Evolutionary conservation across 192 early-diverging fungal species (phyloP).

Genomic region (Rhizophagus clarus): DNA sequence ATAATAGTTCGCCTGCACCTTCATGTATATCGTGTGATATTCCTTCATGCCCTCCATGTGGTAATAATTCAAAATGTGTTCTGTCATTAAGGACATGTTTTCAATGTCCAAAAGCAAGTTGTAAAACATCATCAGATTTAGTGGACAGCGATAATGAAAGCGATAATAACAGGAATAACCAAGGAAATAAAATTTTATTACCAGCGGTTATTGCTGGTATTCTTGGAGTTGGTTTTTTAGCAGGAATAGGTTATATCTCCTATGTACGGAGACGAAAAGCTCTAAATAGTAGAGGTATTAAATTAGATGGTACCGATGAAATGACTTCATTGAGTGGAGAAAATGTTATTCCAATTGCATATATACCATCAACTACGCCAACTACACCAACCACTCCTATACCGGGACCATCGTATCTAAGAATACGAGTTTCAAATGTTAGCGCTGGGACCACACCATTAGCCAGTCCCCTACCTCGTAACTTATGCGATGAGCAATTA

Average conservation of each 20-base stretch:
- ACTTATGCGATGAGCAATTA: not conserved
- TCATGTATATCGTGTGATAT: not conserved
- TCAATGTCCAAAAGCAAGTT: conserved; percentile 3
- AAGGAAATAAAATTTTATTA: conserved; percentile 1
- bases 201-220: conserved; percentile 22
- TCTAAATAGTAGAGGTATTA: not conserved
- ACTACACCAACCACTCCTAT: not conserved
- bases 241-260: not conserved
- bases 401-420: not conserved
- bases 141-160: not conserved
- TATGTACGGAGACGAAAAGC: not conserved
- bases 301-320: not conserved
- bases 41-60: not conserved
- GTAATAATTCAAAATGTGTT: not conserved
- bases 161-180: not conserved
- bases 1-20: not conserved
- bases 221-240: conserved; percentile 3
- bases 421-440: not conserved
- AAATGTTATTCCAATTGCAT: conserved; percentile 33
- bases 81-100: not conserved
- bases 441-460: conserved; percentile 25
- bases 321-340: not conserved
- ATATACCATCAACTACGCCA: conserved; percentile 19
- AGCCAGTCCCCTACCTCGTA: conserved; percentile 26
- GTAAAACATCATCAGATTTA: not conserved